A percentile compares a stretch with the other conserved stretches of the same genome.
Conservation (phyloP, 441 rosid species). For the Lepidium campestre region DNA sequence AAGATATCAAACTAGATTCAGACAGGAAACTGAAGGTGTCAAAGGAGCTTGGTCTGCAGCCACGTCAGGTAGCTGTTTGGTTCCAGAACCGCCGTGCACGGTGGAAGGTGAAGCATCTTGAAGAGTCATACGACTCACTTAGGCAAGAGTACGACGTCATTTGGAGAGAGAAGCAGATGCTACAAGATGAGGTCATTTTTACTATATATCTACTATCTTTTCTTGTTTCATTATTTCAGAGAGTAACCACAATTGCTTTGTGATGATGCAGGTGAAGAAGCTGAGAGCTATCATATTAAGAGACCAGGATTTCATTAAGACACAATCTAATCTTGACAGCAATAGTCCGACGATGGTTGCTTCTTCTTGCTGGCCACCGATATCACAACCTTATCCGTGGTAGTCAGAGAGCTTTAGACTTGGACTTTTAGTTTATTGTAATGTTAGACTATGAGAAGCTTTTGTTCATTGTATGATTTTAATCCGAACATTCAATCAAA, state of each 20-base stretch:
- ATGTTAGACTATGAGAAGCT: not conserved
- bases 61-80: slow-evolving; percentile 90
- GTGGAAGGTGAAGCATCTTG: slow-evolving; percentile 86
- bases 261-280: slow-evolving; percentile 48
- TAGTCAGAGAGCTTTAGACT: not conserved
- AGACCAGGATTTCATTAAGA: slow-evolving; percentile 34
- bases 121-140: slow-evolving; percentile 61
- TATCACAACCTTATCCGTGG: not conserved
- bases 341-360: not conserved
- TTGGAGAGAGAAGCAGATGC: slow-evolving; percentile 61
- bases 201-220: not conserved
- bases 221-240: not conserved
- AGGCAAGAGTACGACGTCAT: slow-evolving; percentile 57
- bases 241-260: not conserved
- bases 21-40: slow-evolving; percentile 80
- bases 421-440: no score
- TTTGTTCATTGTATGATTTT: not conserved
- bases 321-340: slow-evolving; percentile 20
- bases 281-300: slow-evolving; percentile 49
- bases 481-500: not conserved
- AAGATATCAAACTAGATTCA: slow-evolving; percentile 76
- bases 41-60: slow-evolving; percentile 72
- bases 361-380: not conserved
- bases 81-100: slow-evolving; percentile 89
- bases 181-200: slow-evolving; percentile 67